Conservation (phyloP, 257 asterid species). For the Fraxinus anomala region DNA sequence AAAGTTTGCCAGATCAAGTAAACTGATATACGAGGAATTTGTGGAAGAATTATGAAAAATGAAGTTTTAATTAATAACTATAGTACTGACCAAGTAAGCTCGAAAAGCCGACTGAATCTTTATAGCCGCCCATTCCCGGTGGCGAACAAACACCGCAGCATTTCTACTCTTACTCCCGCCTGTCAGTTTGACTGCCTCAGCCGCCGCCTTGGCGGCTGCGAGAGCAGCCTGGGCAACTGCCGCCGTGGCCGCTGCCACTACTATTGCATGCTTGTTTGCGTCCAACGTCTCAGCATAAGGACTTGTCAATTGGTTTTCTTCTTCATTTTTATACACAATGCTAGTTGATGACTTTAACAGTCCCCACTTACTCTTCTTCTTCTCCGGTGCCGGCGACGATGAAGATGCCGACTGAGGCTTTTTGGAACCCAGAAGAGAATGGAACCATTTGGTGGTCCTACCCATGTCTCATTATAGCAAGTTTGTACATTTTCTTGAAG, state of each 20-base stretch:
- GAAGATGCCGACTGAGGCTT: constrained; percentile 36
- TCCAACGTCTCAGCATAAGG: constrained; percentile 56
- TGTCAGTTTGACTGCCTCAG: constrained; percentile 79
- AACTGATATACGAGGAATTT: background rate
- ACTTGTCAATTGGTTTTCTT: constrained; percentile 34
- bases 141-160: constrained; percentile 31
- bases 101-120: constrained; percentile 92
- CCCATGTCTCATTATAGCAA: constrained; percentile 42
- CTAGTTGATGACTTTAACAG: background rate
- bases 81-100: constrained; percentile 76
- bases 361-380: constrained; percentile 33
- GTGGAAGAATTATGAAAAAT: background rate
- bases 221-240: constrained; percentile 98
- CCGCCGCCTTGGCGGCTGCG: constrained; percentile 97
- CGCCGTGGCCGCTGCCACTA: constrained; percentile 99
- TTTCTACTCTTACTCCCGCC: constrained; percentile 52
- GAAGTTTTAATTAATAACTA: background rate
- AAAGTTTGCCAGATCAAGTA: background rate
- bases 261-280: constrained; percentile 85
- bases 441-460: constrained; percentile 43
- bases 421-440: constrained; percentile 52
- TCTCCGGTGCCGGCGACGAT: constrained; percentile 21
- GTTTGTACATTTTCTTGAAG: constrained; percentile 13
- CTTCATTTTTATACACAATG: constrained; percentile 19
- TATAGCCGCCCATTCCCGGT: constrained; percentile 65